Conservation (phyloP, 352 stramenopile species). For the Thraustotheca clavata region DNA sequence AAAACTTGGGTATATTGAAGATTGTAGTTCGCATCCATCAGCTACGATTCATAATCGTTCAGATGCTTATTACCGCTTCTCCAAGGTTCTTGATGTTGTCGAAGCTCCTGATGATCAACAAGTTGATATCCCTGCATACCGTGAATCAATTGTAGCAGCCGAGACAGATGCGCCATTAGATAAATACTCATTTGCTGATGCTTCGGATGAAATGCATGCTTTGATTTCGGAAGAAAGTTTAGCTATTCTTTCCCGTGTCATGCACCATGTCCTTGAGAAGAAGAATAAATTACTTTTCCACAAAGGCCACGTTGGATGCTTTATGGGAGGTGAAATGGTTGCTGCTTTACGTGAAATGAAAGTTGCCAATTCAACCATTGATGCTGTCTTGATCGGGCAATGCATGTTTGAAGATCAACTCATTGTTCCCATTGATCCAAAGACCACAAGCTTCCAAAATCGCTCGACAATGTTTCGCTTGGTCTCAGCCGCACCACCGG, state of each 20-base stretch:
- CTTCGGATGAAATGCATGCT: conserved; percentile 69
- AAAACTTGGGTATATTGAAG: conserved; percentile 72
- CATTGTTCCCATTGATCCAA: conserved; percentile 66
- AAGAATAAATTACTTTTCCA: conserved; percentile 86
- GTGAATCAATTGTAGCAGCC: conserved; percentile 43
- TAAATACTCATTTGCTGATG: conserved; percentile 56
- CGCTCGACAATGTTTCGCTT: conserved; percentile 83
- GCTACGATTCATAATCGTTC: conserved; percentile 77
- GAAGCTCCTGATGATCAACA: conserved; percentile 32
- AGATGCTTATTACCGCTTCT: conserved; percentile 83
- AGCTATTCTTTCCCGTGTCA: conserved; percentile 46
- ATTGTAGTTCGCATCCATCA: conserved; percentile 63
- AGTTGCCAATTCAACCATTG: conserved; percentile 56
- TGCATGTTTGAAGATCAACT: conserved; percentile 65
- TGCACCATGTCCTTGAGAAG: conserved; percentile 77
- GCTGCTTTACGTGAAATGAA: conserved; percentile 72
- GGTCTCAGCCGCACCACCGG: conserved; percentile 16
- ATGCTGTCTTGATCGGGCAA: conserved; percentile 76
- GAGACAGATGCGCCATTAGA: conserved; percentile 41
- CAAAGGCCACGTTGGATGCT: conserved; percentile 76
- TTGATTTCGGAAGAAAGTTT: conserved; percentile 75
- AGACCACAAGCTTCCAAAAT: conserved; percentile 71
- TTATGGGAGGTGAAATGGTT: conserved; percentile 74
- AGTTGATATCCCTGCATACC: conserved; percentile 59
- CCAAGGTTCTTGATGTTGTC: conserved; percentile 47